Evolutionary conservation across 805 yeast genomes (phyloP).

Genomic region (Isabelozyma heimii): DNA sequence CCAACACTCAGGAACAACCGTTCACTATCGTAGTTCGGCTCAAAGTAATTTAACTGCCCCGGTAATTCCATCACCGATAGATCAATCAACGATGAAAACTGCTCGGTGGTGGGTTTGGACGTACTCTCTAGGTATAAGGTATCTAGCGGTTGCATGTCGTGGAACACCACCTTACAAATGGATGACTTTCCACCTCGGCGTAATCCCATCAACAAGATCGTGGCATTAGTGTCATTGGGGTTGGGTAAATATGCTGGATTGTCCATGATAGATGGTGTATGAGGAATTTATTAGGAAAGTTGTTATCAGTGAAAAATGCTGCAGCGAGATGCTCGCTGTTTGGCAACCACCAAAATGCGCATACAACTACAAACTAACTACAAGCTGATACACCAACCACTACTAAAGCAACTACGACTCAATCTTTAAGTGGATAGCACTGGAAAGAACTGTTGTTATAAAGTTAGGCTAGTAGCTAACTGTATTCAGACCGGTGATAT

Average conservation of each 20-base stretch:
- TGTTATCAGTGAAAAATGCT: neutral
- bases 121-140: slow-evolving; percentile 89
- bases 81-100: slow-evolving; percentile 79
- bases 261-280: slow-evolving; percentile 9
- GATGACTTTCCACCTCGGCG: slow-evolving; percentile 92
- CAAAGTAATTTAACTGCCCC: slow-evolving; percentile 87
- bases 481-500: too few species aligned
- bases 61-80: slow-evolving; percentile 91
- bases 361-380: too few species aligned
- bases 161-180: slow-evolving; percentile 92
- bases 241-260: slow-evolving; percentile 17
- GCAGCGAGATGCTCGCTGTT: too few species aligned
- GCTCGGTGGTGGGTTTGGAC: slow-evolving; percentile 82
- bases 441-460: too few species aligned
- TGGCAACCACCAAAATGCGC: too few species aligned
- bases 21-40: slow-evolving; percentile 78
- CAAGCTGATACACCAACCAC: too few species aligned
- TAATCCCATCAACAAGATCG: slow-evolving; percentile 83
- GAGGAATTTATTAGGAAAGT: neutral
- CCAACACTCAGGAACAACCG: slow-evolving; percentile 78
- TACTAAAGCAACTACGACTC: too few species aligned
- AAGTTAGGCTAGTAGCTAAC: too few species aligned
- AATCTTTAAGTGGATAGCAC: too few species aligned
- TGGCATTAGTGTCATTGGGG: slow-evolving; percentile 64
- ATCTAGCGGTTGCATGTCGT: slow-evolving; percentile 93